Evolutionary conservation across 257 asterid genomes (phyloP).

Genomic region (Cinchona pubescens): DNA sequence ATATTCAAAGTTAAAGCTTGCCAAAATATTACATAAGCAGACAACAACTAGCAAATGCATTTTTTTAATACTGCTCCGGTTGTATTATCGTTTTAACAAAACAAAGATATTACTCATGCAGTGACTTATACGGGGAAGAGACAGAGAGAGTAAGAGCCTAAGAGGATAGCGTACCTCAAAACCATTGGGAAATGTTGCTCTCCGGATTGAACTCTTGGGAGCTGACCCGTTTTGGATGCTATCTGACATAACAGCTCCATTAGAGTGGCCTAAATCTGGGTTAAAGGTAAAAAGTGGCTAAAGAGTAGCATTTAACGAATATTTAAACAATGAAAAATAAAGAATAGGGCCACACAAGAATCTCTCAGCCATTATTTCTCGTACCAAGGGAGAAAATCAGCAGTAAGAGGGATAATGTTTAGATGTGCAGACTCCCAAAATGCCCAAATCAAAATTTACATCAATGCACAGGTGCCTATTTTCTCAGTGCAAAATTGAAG

Average conservation of each 20-base stretch:
- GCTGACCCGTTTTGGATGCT: constrained; percentile 31
- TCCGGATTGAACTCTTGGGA: constrained; percentile 38
- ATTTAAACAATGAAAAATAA: neutral
- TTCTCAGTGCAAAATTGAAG: neutral
- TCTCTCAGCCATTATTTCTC: neutral
- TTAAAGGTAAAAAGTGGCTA: constrained; percentile 25
- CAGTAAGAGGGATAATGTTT: neutral
- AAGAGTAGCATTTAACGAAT: constrained; percentile 13
- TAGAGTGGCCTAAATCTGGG: constrained; percentile 40
- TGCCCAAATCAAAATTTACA: neutral
- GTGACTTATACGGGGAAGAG: neutral
- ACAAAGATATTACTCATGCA: neutral
- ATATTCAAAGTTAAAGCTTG: neutral
- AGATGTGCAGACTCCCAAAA: neutral
- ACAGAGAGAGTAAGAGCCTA: neutral
- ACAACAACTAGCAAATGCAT: neutral
- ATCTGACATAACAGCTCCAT: constrained; percentile 58
- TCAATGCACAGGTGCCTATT: neutral
- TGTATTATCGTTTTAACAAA: neutral
- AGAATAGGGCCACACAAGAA: constrained; percentile 2
- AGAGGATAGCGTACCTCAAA: constrained; percentile 46
- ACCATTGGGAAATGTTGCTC: constrained; percentile 59
- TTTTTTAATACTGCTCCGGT: neutral
- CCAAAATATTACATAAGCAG: neutral
- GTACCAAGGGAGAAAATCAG: neutral